Conservation (phyloP, 2,329 filamentous ascomycete species). For the Scedosporium dehoogii region DNA sequence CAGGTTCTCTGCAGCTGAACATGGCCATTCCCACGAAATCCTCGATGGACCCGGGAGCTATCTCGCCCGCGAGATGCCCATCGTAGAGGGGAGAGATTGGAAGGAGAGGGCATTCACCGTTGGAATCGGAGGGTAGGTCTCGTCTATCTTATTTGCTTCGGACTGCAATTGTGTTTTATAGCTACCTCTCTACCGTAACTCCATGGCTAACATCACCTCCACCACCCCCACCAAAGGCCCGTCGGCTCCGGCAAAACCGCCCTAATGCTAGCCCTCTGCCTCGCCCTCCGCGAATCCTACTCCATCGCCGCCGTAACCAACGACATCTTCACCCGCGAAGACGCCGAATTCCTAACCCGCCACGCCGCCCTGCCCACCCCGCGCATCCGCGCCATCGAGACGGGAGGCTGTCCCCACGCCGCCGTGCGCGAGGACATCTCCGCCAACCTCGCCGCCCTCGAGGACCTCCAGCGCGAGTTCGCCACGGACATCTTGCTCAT, state of each 20-base stretch:
- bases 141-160: not conserved
- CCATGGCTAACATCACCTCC: constrained; percentile 10
- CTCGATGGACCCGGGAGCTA: constrained; percentile 89
- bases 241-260: constrained; percentile 97
- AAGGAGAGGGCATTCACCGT: constrained; percentile 84
- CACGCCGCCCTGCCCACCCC: constrained; percentile 71
- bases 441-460: constrained; percentile 84
- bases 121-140: constrained; percentile 85
- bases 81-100: constrained; percentile 82
- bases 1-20: constrained; percentile 51
- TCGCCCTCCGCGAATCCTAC: constrained; percentile 67
- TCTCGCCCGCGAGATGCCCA: constrained; percentile 82
- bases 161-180: too few species aligned
- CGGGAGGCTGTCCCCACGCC: constrained; percentile 92
- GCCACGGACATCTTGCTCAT: constrained; percentile 78
- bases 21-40: constrained; percentile 94
- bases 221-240: constrained; percentile 51
- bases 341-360: constrained; percentile 91
- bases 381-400: constrained; percentile 93
- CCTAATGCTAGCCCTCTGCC: constrained; percentile 88
- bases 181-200: not conserved
- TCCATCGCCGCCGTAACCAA: constrained; percentile 94
- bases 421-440: constrained; percentile 96
- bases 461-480: constrained; percentile 77
- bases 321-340: constrained; percentile 97